A percentile compares a stretch with the other conserved stretches of the same genome.
phyloP scores from a whole-genome alignment of 805 yeast species.

The Cyberlindnera sargentensis region DNA sequence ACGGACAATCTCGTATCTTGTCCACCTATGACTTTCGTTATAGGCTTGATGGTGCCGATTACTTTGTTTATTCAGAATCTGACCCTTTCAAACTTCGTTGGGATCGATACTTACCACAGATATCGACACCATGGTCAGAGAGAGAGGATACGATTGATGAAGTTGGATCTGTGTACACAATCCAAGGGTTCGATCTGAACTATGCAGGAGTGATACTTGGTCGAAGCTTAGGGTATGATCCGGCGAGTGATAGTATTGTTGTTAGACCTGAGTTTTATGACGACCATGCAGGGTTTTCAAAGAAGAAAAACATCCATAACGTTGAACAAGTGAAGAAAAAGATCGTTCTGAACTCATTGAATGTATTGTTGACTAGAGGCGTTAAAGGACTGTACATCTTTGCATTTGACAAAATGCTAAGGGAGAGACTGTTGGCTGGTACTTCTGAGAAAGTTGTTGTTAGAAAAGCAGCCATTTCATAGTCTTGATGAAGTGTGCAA shows the following conservation, averaged over 20 bases:
- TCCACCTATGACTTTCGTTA: constrained; percentile 42
- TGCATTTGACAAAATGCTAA: constrained; percentile 34
- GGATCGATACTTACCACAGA: constrained; percentile 39
- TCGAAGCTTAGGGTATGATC: constrained; percentile 34
- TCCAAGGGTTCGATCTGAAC: constrained; percentile 42
- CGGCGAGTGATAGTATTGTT: constrained; percentile 26
- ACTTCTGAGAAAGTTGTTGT: constrained; percentile 9
- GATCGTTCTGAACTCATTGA: constrained; percentile 37
- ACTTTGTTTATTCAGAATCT: constrained; percentile 37
- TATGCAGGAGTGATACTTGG: constrained; percentile 42
- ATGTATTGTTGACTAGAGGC: constrained; percentile 40
- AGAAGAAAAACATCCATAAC: constrained; percentile 31
- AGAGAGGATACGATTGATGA: constrained; percentile 38
- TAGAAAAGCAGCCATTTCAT: neutral
- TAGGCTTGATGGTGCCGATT: constrained; percentile 37
- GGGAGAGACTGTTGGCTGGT: constrained; percentile 26
- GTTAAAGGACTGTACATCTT: constrained; percentile 36
- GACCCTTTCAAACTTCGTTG: constrained; percentile 34
- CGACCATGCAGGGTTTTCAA: constrained; percentile 40
- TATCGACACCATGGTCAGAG: constrained; percentile 39
- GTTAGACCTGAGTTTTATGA: constrained; percentile 34
- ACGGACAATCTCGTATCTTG: constrained; percentile 37
- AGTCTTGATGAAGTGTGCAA: neutral
- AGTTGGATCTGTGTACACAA: constrained; percentile 41
- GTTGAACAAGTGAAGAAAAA: constrained; percentile 31